phyloP scores from a whole-genome alignment of 176 grass and related monocot genomes.

The Thalia dealbata region DNA sequence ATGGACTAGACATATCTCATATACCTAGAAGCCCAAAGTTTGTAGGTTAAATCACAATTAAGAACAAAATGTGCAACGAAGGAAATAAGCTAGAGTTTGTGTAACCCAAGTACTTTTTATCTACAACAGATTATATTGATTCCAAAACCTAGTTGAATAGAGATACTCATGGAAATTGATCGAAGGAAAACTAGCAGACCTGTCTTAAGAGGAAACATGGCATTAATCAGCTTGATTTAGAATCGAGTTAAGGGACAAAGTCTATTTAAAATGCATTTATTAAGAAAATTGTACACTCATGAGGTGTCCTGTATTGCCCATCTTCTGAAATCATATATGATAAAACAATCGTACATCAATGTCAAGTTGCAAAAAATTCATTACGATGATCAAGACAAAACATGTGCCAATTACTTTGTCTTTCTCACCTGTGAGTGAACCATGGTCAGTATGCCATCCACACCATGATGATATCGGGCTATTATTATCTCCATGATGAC shows the following conservation, averaged over 20 bases:
- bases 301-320: no score
- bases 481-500: conserved; percentile 31
- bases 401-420: not conserved
- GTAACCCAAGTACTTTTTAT: not conserved
- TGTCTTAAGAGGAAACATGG: not conserved
- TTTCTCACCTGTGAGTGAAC: conserved; percentile 71
- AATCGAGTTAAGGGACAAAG: no score
- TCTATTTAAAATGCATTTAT: no score
- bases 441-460: conserved; percentile 91
- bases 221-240: no score
- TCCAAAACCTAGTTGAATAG: not conserved
- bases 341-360: not conserved
- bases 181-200: not conserved
- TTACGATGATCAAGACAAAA: not conserved
- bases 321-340: no score
- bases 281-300: no score
- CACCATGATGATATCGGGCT: conserved; percentile 81
- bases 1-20: no score
- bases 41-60: no score
- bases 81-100: no score
- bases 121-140: not conserved
- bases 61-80: no score
- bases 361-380: not conserved
- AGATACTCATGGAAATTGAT: not conserved
- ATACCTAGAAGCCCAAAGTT: no score